Evolutionary conservation across 805 yeast species (phyloP), one percentile per base, ranked within the genome.

Genomic region (Ogataea chonburiensis): DNA sequence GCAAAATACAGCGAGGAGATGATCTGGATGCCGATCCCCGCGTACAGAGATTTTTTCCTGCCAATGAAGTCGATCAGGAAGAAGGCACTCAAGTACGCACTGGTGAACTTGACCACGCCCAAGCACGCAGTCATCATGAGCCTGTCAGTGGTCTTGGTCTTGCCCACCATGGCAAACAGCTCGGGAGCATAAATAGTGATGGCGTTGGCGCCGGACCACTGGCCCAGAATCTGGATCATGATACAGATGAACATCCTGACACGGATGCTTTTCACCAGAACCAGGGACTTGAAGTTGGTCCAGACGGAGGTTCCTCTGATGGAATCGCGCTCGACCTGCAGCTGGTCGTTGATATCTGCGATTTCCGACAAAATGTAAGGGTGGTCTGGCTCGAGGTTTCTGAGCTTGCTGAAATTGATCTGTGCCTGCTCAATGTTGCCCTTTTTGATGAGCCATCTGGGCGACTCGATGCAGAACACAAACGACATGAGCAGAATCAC

Each of bases 181-280:
- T 71, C 74, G 2, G 80, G 73, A 24, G 80, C 74, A 46, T 76
- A 77, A 31, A 75, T 72, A 3, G 81, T 75, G 28, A 77, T 59
- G 6, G 79, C 68, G 45, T 68, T 70, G 5, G 79, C 75, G 34
- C 79, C 79, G n/a, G 75, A 67, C 80, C 80, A 76, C 56, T 76
- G 80, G 23, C 71, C 72, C 24, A 75, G 59, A 10, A 74, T 25
- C 53, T 74, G 81, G 19, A 69, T 61, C 37, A 54, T 41, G 22
- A 65, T 38, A 28, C 75, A 70, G 24, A 75, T 44, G 6, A 58
- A 46, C 30, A 75, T 61, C 55, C 80, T 63, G 56, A 70, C 70
- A 37, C 71, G 56, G 37, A 71, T 60, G 5, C 76, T 67, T 35
- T 53, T 60, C 23, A 61, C 63, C 5, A 50, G 17, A 23, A 68